Conservation (phyloP, 129 eudicot species). For the Flaveria linearis region DNA sequence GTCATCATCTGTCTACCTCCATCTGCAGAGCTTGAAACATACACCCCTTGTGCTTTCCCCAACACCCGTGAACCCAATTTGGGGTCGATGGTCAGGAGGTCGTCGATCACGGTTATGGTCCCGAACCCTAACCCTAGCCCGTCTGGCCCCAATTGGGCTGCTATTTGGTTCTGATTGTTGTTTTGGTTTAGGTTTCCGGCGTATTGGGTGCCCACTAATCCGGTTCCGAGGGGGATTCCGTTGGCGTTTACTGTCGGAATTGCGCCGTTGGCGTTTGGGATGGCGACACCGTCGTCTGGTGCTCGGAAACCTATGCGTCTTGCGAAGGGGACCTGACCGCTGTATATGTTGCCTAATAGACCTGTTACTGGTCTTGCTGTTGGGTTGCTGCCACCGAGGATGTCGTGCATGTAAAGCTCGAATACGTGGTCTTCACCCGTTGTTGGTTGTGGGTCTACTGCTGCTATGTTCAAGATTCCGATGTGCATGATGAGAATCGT, state of each 20-base stretch:
- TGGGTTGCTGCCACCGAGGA: constrained; percentile 89
- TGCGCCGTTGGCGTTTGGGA: constrained; percentile 87
- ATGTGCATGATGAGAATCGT: constrained; percentile 26
- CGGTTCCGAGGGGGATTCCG: constrained; percentile 89
- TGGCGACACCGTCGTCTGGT: constrained; percentile 67
- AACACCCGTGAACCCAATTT: constrained; percentile 64
- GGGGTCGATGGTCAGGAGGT: constrained; percentile 63
- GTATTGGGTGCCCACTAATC: constrained; percentile 67
- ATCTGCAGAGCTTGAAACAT: constrained; percentile 85
- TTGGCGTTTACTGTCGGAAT: constrained; percentile 63
- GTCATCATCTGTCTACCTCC: constrained; percentile 93
- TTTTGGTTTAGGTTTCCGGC: constrained; percentile 49
- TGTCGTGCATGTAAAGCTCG: constrained; percentile 89
- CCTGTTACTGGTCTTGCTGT: constrained; percentile 94
- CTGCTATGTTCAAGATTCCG: constrained; percentile 13
- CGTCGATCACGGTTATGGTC: constrained; percentile 93
- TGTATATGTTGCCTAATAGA: constrained; percentile 75
- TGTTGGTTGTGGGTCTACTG: constrained; percentile 41
- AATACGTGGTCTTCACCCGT: constrained; percentile 44
- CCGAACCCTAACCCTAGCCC: constrained; percentile 93
- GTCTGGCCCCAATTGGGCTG: constrained; percentile 75
- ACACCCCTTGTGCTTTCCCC: constrained; percentile 92
- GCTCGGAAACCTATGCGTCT: constrained; percentile 81
- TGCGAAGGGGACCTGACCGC: constrained; percentile 95
- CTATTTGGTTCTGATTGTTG: constrained; percentile 34